Evolutionary conservation across 2,329 filamentous ascomycete genomes (phyloP).

Genomic region (Colletotrichum sp.): DNA sequence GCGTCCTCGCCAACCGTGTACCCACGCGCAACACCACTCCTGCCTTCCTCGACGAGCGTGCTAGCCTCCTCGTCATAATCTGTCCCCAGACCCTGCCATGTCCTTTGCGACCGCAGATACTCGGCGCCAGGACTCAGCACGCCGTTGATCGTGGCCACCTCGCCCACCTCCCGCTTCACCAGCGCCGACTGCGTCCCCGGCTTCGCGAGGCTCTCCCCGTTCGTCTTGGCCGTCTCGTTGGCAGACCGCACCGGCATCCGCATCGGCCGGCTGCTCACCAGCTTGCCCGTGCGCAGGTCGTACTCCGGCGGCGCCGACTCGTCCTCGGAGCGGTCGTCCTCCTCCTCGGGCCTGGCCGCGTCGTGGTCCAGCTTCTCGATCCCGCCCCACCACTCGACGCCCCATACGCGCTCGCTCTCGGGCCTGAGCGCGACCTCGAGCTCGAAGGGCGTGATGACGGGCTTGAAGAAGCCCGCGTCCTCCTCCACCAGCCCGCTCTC

Average conservation of each 20-base stretch:
- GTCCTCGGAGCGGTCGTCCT: slow-evolving; percentile 49
- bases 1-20: slow-evolving; percentile 75
- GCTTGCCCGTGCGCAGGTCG: slow-evolving; percentile 85
- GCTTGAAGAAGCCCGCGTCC: slow-evolving; percentile 80
- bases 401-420: slow-evolving; percentile 83
- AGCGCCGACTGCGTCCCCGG: slow-evolving; percentile 48
- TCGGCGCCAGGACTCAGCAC: slow-evolving; percentile 91
- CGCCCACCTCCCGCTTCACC: slow-evolving; percentile 64
- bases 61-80: slow-evolving; percentile 74
- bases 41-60: slow-evolving; percentile 79
- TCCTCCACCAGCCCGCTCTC: slow-evolving; percentile 93
- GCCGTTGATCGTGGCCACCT: slow-evolving; percentile 82
- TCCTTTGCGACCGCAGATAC: slow-evolving; percentile 80
- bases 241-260: slow-evolving; percentile 41
- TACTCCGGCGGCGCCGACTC: slow-evolving; percentile 88
- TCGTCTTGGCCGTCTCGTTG: not conserved
- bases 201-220: slow-evolving; percentile 27
- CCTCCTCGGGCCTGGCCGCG: slow-evolving; percentile 1
- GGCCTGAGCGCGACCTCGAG: slow-evolving; percentile 76
- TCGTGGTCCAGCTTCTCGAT: slow-evolving; percentile 71
- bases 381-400: slow-evolving; percentile 86
- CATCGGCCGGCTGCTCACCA: slow-evolving; percentile 83
- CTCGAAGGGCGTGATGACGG: slow-evolving; percentile 95
- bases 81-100: slow-evolving; percentile 90
- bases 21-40: slow-evolving; percentile 85